These are phyloP conservation scores for Torulaspora franciscae DNA, from an alignment of 805 yeast genomes.

Conservation along the genomic window DNA sequence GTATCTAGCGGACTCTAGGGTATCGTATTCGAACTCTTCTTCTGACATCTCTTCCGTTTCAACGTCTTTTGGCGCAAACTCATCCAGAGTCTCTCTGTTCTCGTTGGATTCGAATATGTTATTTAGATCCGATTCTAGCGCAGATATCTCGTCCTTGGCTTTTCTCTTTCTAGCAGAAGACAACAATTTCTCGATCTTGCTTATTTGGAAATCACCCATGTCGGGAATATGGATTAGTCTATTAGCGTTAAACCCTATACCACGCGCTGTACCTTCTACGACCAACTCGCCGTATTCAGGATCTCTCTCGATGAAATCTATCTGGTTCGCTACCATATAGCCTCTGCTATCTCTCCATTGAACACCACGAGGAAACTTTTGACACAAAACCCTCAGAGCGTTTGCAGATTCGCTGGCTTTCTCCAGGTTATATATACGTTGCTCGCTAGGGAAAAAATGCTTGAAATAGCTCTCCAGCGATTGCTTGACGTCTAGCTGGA, in stretches of 20 bases:
- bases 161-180: constrained; percentile 31
- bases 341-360: constrained; percentile 94
- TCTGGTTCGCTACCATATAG: constrained; percentile 69
- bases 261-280: constrained; percentile 82
- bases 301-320: constrained; percentile 35
- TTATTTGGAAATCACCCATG: constrained; percentile 80
- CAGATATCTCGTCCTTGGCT: constrained; percentile 17
- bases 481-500: constrained; percentile 63
- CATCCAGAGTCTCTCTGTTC: constrained; percentile 55
- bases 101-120: constrained; percentile 36
- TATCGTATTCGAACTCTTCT: constrained; percentile 33
- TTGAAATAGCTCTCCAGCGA: constrained; percentile 61
- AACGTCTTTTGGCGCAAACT: constrained; percentile 50
- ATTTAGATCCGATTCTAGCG: constrained; percentile 17
- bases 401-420: constrained; percentile 62
- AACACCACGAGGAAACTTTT: constrained; percentile 77
- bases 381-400: constrained; percentile 72
- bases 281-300: constrained; percentile 41
- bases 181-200: constrained; percentile 51
- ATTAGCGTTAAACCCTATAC: constrained; percentile 73
- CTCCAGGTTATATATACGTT: constrained; percentile 69
- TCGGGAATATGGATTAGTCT: constrained; percentile 83
- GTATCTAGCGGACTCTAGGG: constrained; percentile 35
- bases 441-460: constrained; percentile 78
- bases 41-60: constrained; percentile 43